phyloP scores from a whole-genome alignment of 2,329 filamentous ascomycete genomes.

The Penicillium verrucosum region DNA sequence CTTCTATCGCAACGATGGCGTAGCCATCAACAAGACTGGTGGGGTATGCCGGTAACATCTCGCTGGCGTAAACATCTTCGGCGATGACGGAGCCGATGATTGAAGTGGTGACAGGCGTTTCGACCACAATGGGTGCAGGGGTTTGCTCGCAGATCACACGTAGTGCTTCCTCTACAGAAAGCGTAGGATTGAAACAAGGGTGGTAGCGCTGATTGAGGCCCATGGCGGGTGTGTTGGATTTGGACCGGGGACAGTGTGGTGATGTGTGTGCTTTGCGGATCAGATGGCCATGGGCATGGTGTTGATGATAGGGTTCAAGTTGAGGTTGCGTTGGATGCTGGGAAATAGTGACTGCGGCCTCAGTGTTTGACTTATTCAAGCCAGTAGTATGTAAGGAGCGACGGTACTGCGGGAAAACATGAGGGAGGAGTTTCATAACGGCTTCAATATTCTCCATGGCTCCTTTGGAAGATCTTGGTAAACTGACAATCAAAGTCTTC shows the following conservation, averaged over 20 bases:
- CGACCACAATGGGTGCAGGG: constrained; percentile 57
- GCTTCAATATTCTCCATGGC: background rate
- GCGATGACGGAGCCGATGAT: constrained; percentile 76
- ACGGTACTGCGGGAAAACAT: background rate
- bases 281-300: background rate
- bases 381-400: background rate
- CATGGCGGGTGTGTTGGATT: background rate
- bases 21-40: constrained; percentile 97
- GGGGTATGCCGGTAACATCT: constrained; percentile 83
- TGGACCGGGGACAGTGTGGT: constrained; percentile 51
- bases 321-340: background rate
- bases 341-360: background rate
- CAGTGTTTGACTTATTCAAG: background rate
- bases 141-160: constrained; percentile 66
- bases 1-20: constrained; percentile 80
- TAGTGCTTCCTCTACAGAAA: constrained; percentile 79
- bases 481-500: background rate
- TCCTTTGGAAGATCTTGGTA: background rate
- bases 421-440: background rate
- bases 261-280: constrained; percentile 48
- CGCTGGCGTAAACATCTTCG: constrained; percentile 73
- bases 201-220: background rate
- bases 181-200: constrained; percentile 45
- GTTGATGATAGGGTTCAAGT: background rate
- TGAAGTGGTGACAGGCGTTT: constrained; percentile 57